phyloP scores from a whole-genome alignment of 495 filamentous ascomycete species.

The Eremomyces bilateralis region DNA sequence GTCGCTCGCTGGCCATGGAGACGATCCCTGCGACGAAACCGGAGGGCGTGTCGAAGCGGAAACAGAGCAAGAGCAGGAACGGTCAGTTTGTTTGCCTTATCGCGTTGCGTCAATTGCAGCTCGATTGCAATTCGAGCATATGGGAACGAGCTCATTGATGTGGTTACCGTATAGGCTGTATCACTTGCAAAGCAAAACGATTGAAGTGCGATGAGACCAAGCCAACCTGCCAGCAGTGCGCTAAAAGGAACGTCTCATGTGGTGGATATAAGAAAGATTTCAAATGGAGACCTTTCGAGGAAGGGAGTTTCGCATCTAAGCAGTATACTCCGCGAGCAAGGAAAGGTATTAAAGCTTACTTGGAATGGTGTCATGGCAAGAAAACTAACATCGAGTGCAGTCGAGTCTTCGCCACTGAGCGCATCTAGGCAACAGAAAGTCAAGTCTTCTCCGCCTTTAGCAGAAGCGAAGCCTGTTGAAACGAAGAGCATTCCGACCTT shows the following conservation, averaged over 20 bases:
- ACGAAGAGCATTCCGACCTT: background rate
- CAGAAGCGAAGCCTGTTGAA: background rate
- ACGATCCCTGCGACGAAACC: constrained; percentile 6
- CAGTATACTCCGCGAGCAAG: too few relatives aligned
- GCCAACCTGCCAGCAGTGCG: constrained; percentile 52
- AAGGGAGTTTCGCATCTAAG: too few relatives aligned
- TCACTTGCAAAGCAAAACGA: constrained; percentile 63
- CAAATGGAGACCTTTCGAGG: constrained; percentile 66
- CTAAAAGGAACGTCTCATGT: constrained; percentile 44
- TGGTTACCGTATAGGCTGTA: constrained; percentile 35
- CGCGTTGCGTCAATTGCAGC: background rate
- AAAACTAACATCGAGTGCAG: too few relatives aligned
- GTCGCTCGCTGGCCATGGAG: background rate
- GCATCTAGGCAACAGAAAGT: too few relatives aligned
- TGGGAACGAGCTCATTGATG: constrained; percentile 8
- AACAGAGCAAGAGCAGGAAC: constrained; percentile 70
- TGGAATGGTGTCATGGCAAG: too few relatives aligned
- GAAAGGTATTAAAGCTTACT: too few relatives aligned
- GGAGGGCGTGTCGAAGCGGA: constrained; percentile 30
- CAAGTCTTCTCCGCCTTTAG: too few relatives aligned
- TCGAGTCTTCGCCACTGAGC: too few relatives aligned
- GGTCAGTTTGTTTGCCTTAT: constrained; percentile 25
- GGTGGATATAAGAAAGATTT: constrained; percentile 70
- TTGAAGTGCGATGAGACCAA: constrained; percentile 69
- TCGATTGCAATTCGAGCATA: too few relatives aligned